Percentiles rank a stretch among this genome's conserved stretches.
These are phyloP conservation scores for Epicoccum sorghinum DNA, from an alignment of 2,329 filamentous ascomycete species.

Conservation along the genomic window DNA sequence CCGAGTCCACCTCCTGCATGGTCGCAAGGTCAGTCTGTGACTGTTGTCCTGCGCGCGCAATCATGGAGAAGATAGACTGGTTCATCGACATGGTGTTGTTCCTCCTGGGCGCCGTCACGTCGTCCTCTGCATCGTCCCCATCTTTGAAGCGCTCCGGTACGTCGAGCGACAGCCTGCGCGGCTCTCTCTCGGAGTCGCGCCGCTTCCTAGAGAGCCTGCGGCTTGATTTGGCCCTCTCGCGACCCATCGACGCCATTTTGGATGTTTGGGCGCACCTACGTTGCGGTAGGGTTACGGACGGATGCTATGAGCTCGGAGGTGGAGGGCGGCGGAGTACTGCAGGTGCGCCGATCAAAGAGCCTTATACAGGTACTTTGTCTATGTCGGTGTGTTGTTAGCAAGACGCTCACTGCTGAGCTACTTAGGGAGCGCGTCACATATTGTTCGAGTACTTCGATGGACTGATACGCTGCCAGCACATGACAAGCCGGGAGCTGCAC, in stretches of 20 bases:
- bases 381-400: constrained; percentile 8
- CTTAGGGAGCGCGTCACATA: constrained; percentile 37
- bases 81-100: constrained; percentile 73
- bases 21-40: constrained; percentile 82
- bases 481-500: constrained; percentile 13
- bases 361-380: neutral
- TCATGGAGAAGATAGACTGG: constrained; percentile 91
- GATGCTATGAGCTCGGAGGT: constrained; percentile 16
- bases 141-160: constrained; percentile 65
- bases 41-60: constrained; percentile 83
- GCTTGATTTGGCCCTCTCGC: constrained; percentile 31
- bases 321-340: constrained; percentile 13
- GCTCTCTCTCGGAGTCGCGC: constrained; percentile 35
- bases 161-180: constrained; percentile 52
- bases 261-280: constrained; percentile 17
- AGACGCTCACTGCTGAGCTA: constrained; percentile 39
- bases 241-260: constrained; percentile 45
- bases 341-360: constrained; percentile 24
- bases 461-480: constrained; percentile 37
- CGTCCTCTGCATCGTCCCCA: constrained; percentile 65
- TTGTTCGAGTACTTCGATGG: constrained; percentile 35
- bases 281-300: constrained; percentile 7
- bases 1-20: constrained; percentile 74
- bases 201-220: constrained; percentile 45
- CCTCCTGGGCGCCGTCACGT: constrained; percentile 62